A percentile compares a stretch with the other conserved stretches of the same genome.
phyloP scores from a whole-genome alignment of 768 basidiomycete genomes.

The Boletus pseudopeckii region DNA sequence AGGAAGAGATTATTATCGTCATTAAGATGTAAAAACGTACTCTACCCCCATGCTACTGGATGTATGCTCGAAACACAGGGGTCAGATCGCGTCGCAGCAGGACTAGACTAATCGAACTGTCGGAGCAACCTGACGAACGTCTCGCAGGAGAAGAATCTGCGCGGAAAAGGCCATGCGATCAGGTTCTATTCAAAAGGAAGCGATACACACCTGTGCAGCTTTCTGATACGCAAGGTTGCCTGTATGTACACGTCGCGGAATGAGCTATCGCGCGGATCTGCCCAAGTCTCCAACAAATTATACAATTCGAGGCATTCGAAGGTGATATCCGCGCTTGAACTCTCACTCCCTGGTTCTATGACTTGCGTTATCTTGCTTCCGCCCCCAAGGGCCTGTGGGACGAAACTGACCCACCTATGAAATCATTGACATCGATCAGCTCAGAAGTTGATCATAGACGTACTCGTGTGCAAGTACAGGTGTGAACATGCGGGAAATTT shows the following conservation, averaged over 20 bases:
- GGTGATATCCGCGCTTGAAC: slow-evolving; percentile 15
- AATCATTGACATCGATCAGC: neutral
- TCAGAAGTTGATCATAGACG: slow-evolving; percentile 5
- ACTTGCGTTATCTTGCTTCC: slow-evolving; percentile 18
- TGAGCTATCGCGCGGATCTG: slow-evolving; percentile 19
- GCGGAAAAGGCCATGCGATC: slow-evolving; percentile 14
- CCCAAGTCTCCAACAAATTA: slow-evolving; percentile 26
- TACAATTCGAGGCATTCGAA: slow-evolving; percentile 25
- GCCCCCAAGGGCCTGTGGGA: slow-evolving; percentile 34
- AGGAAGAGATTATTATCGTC: neutral
- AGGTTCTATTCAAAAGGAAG: slow-evolving; percentile 18
- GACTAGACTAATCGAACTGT: slow-evolving; percentile 29
- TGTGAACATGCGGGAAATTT: slow-evolving; percentile 33
- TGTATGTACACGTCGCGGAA: slow-evolving; percentile 28
- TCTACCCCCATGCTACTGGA: slow-evolving; percentile 30
- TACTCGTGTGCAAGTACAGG: slow-evolving; percentile 30
- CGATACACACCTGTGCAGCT: slow-evolving; percentile 32
- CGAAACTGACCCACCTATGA: slow-evolving; percentile 19
- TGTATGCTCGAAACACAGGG: slow-evolving; percentile 30
- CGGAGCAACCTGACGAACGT: slow-evolving; percentile 28
- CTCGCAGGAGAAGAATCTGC: slow-evolving; percentile 34
- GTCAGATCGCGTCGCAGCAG: slow-evolving; percentile 27
- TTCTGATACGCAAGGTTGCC: slow-evolving; percentile 37
- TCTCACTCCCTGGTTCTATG: slow-evolving; percentile 8
- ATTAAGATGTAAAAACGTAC: slow-evolving; percentile 25